These are phyloP conservation scores for Holtermanniella nyarrowii DNA, from an alignment of 768 basidiomycete genomes.

Conservation along the genomic window DNA sequence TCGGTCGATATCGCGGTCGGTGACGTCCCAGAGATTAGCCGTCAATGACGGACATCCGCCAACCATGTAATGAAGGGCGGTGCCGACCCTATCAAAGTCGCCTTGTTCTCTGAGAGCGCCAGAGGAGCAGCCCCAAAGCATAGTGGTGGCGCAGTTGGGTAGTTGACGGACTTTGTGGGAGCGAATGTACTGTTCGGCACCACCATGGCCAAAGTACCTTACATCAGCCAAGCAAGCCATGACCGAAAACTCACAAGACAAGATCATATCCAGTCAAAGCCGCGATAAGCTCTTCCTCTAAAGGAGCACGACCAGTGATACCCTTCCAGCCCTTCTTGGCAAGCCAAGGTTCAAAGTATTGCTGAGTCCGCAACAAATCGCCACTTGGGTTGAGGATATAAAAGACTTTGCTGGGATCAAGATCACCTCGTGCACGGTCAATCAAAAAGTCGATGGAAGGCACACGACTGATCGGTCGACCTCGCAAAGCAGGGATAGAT, in stretches of 20 bases:
- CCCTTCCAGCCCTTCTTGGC: slow-evolving; percentile 67
- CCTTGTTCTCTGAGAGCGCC: slow-evolving; percentile 81
- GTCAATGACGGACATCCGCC: slow-evolving; percentile 89
- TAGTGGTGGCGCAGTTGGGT: slow-evolving; percentile 75
- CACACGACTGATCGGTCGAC: slow-evolving; percentile 79
- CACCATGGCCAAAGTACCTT: slow-evolving; percentile 96
- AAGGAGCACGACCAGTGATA: slow-evolving; percentile 60
- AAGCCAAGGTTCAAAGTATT: slow-evolving; percentile 69
- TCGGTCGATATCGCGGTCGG: slow-evolving; percentile 92
- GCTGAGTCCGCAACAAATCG: slow-evolving; percentile 74
- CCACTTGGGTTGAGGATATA: slow-evolving; percentile 88
- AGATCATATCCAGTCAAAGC: slow-evolving; percentile 67
- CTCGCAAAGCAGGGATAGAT: slow-evolving; percentile 74
- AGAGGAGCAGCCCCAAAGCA: slow-evolving; percentile 99
- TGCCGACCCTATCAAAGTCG: slow-evolving; percentile 84
- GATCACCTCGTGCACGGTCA: slow-evolving; percentile 48
- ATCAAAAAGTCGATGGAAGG: slow-evolving; percentile 79
- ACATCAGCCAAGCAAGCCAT: neutral
- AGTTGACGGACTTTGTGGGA: slow-evolving; percentile 75
- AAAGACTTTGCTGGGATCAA: slow-evolving; percentile 58
- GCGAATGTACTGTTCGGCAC: slow-evolving; percentile 85
- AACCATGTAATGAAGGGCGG: slow-evolving; percentile 91
- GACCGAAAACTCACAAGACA: slow-evolving; percentile 62
- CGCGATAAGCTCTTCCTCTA: slow-evolving; percentile 69
- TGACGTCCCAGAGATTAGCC: slow-evolving; percentile 97